phyloP scores from a whole-genome alignment of 768 basidiomycete species.

The Chalciporus chontae region DNA sequence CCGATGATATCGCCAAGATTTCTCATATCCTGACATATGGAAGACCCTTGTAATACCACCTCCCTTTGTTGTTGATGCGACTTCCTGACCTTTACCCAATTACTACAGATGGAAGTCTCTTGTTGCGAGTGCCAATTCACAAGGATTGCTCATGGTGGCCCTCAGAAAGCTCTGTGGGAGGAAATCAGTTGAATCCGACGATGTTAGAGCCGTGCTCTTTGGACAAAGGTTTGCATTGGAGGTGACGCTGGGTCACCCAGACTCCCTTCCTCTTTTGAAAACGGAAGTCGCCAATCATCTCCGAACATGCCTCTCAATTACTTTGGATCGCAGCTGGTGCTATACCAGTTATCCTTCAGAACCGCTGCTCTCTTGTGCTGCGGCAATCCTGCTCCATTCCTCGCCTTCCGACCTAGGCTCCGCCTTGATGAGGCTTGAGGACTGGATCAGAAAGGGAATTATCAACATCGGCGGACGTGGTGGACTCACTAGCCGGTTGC shows the following conservation, averaged over 20 bases:
- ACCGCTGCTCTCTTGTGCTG: slow-evolving; percentile 13
- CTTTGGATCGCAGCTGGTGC: slow-evolving; percentile 7
- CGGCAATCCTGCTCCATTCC: background rate
- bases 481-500: slow-evolving; percentile 1
- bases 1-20: slow-evolving; percentile 1
- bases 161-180: no score
- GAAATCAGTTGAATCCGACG: no score
- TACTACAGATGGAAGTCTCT: no score
- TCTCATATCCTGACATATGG: background rate
- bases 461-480: slow-evolving; percentile 4
- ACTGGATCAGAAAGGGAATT: slow-evolving; percentile 5
- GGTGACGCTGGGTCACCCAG: no score
- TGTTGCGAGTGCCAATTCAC: no score
- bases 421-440: background rate
- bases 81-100: no score
- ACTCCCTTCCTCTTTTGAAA: no score
- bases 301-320: slow-evolving; percentile 6
- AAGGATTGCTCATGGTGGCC: no score
- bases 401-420: background rate
- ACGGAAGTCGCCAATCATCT: slow-evolving; percentile 11
- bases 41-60: no score
- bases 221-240: no score
- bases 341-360: slow-evolving; percentile 18
- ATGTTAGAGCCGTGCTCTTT: no score
- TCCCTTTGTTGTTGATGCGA: no score